These are phyloP conservation scores for Trichoderma endophyticum DNA, from an alignment of 2,329 filamentous ascomycete genomes.

Conservation along the genomic window DNA sequence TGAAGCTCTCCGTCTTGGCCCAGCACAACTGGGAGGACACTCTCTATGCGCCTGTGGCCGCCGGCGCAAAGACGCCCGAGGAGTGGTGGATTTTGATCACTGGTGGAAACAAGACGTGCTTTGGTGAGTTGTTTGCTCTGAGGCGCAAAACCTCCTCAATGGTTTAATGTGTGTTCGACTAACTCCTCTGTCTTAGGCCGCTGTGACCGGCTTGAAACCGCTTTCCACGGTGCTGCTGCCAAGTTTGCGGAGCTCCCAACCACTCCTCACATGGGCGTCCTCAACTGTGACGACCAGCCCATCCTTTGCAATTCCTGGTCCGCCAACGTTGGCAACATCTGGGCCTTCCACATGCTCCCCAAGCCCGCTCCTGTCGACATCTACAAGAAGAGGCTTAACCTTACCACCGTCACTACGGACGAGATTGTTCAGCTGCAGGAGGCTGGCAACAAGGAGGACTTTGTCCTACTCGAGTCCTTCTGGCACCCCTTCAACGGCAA, in stretches of 20 bases:
- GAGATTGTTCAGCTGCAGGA: slow-evolving; percentile 60
- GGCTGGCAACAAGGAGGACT: slow-evolving; percentile 48
- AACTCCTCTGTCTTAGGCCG: slow-evolving; percentile 47
- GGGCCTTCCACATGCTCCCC: slow-evolving; percentile 66
- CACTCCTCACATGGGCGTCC: slow-evolving; percentile 62
- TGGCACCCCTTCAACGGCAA: slow-evolving; percentile 76
- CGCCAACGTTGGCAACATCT: slow-evolving; percentile 60
- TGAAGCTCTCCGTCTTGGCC: slow-evolving; percentile 53
- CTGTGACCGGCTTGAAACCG: slow-evolving; percentile 61
- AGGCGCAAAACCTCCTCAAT: neutral
- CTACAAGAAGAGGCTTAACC: slow-evolving; percentile 64
- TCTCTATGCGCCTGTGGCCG: slow-evolving; percentile 59
- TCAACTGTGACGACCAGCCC: slow-evolving; percentile 73
- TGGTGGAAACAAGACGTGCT: slow-evolving; percentile 76
- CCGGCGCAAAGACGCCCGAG: slow-evolving; percentile 60
- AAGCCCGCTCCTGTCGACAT: slow-evolving; percentile 61
- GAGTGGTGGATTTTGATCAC: slow-evolving; percentile 75
- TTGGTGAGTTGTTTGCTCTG: slow-evolving; percentile 43
- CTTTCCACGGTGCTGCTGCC: slow-evolving; percentile 63
- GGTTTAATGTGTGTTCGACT: slow-evolving; percentile 4
- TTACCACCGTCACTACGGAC: slow-evolving; percentile 63
- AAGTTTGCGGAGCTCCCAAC: slow-evolving; percentile 60
- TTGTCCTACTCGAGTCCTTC: slow-evolving; percentile 54
- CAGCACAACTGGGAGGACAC: slow-evolving; percentile 69
- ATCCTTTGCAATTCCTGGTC: slow-evolving; percentile 75